Base-by-base conservation (phyloP, 495 filamentous ascomycete species). In the Penicillium canariense region DNA sequence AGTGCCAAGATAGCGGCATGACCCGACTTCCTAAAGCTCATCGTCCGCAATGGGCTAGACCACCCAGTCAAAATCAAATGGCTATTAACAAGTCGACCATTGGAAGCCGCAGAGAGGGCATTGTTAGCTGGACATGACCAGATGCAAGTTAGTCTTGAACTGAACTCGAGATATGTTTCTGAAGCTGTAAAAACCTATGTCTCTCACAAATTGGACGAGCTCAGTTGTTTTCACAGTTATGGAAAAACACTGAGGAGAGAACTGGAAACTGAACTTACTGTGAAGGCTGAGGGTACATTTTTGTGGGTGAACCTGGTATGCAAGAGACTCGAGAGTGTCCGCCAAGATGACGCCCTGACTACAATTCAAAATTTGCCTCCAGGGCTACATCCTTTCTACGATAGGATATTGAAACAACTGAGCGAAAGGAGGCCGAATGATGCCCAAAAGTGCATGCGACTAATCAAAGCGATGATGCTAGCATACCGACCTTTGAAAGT, bases 281-380 rank as follows among this genome's bases (percentile, higher is more conserved):
- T 43, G 22, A 73, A 59, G 49, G 45, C 63, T 34, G 67, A 62
- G 18, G 59, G 63, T 26, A 72, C 60, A 2, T 72, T 68, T 40
- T 48, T 72, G 2, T 72, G 65, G 67, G 69, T 70, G 6, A 60
- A 58, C 48, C 30, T 71, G 48, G 68, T 68, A 25, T 63, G 55
- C 28, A 34, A 63, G 35, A 40, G 45, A n/a, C 51, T 56, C 0
- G 46, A 63, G 31, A 18, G 26, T 22, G 25, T 48, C 49, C 17
- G 15, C 36, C 46, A 3, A 48, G 57, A 51, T 27, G 48, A 58
- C 5, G 59, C 32, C 20, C 4, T 53, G 30, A 2, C 22, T 18
- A 25, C 23, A 27, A 26, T 61, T 36, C 43, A 58, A 43, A 25
- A 31, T n/a, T 20, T 53, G n/a, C 58, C 58, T 22, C 36, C 38